Evolutionary conservation across 768 basidiomycete species (phyloP).

Genomic region (Pulveroboletus sp.): DNA sequence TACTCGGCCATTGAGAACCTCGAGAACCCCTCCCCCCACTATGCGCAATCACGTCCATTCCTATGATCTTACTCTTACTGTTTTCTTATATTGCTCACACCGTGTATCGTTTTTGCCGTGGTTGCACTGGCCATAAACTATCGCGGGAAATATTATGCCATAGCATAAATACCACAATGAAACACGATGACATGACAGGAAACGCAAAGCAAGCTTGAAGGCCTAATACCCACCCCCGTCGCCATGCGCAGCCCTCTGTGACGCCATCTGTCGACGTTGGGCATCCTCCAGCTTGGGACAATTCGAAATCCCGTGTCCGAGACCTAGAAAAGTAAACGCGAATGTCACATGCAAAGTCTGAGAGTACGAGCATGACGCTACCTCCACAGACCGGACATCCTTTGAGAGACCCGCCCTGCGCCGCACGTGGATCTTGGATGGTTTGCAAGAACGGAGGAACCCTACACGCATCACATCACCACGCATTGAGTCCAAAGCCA

Average conservation of each 20-base stretch:
- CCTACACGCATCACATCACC: constrained; percentile 34
- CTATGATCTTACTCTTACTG: background rate
- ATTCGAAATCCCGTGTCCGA: constrained; percentile 90
- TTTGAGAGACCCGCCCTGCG: constrained; percentile 69
- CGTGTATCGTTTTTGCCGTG: constrained; percentile 7
- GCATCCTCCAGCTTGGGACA: constrained; percentile 96
- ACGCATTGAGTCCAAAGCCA: background rate
- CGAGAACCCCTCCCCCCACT: background rate
- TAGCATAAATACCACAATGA: constrained; percentile 4
- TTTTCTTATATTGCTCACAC: constrained; percentile 5
- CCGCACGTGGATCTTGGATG: constrained; percentile 86
- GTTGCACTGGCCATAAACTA: background rate
- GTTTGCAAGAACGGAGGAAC: constrained; percentile 89
- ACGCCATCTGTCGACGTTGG: constrained; percentile 85
- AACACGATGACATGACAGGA: background rate
- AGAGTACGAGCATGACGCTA: constrained; percentile 25
- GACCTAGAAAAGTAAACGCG: constrained; percentile 41
- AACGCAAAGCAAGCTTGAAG: background rate
- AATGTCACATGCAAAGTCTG: background rate
- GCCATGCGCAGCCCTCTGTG: constrained; percentile 66
- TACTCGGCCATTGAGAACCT: background rate
- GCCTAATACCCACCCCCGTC: constrained; percentile 44
- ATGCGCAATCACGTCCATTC: background rate
- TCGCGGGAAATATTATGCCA: constrained; percentile 5
- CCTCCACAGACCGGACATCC: constrained; percentile 98